Conservation (phyloP, 106 monocot species). For the Posidonia australis region DNA sequence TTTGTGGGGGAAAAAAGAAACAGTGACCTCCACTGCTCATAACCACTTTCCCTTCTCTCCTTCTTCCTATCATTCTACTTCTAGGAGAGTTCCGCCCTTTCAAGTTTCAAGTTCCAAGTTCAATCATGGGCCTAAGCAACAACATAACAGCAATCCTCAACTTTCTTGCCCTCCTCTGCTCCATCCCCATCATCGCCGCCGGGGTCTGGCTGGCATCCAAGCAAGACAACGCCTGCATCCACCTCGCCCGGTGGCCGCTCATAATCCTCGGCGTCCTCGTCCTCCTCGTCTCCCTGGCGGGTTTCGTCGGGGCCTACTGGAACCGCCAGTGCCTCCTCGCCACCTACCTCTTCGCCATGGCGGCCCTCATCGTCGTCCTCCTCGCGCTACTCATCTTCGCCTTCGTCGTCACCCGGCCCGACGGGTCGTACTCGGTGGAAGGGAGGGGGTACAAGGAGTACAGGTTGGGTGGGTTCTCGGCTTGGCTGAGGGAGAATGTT, state of each 20-base stretch:
- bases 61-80: too few species aligned
- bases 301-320: slow-evolving; percentile 90
- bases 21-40: too few species aligned
- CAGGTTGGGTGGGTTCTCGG: slow-evolving; percentile 53
- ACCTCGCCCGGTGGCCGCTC: slow-evolving; percentile 56
- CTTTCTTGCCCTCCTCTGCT: slow-evolving; percentile 69
- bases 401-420: slow-evolving; percentile 58
- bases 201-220: slow-evolving; percentile 68
- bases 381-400: slow-evolving; percentile 61
- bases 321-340: slow-evolving; percentile 62
- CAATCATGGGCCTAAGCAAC: slow-evolving; percentile 70
- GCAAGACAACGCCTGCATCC: slow-evolving; percentile 55
- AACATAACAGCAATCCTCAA: slow-evolving; percentile 63
- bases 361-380: slow-evolving; percentile 61
- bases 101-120: too few species aligned
- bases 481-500: slow-evolving; percentile 53
- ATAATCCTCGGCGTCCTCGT: slow-evolving; percentile 72
- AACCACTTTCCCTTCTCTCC: too few species aligned
- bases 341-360: slow-evolving; percentile 75
- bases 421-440: slow-evolving; percentile 42
- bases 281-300: slow-evolving; percentile 86
- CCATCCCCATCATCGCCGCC: slow-evolving; percentile 62
- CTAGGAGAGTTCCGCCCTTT: too few species aligned
- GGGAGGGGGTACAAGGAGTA: slow-evolving; percentile 67
- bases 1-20: too few species aligned